Percentiles rank a stretch among this genome's conserved stretches.
Conservation (phyloP, 441 rosid species). For the Croton setiger region DNA sequence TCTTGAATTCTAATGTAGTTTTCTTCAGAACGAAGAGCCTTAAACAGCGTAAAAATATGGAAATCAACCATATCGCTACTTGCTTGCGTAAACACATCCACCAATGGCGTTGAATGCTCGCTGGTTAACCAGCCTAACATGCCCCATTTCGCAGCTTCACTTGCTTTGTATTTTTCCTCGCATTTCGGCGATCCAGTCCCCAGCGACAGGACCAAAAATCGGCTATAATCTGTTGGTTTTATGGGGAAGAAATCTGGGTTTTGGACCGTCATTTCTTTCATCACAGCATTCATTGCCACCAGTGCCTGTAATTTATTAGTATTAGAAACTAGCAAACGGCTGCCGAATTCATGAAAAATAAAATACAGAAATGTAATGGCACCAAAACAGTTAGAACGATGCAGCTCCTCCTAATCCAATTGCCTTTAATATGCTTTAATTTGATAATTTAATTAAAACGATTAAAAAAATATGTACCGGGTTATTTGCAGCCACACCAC, state of each 20-base stretch:
- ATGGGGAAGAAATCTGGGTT: constrained; percentile 45
- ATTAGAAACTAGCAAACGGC: too few species aligned
- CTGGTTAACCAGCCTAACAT: constrained; percentile 47
- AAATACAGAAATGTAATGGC: too few species aligned
- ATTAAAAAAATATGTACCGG: constrained; percentile 35
- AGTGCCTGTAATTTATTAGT: constrained; percentile 33
- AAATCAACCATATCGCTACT: constrained; percentile 61
- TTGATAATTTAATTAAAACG: neutral
- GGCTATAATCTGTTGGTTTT: constrained; percentile 45
- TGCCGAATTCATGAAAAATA: too few species aligned
- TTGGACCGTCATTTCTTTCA: constrained; percentile 37
- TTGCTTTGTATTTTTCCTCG: constrained; percentile 42
- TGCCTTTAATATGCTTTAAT: too few species aligned
- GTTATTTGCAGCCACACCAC: constrained; percentile 70
- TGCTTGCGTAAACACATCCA: constrained; percentile 55
- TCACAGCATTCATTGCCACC: constrained; percentile 55
- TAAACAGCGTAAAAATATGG: constrained; percentile 46
- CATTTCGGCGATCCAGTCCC: constrained; percentile 47
- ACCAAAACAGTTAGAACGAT: too few species aligned
- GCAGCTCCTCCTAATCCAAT: too few species aligned
- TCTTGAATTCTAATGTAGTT: constrained; percentile 57
- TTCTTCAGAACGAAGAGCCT: constrained; percentile 44
- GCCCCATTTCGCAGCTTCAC: constrained; percentile 56
- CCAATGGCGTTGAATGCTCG: constrained; percentile 39
- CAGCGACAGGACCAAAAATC: constrained; percentile 50